Evolutionary conservation across 2,329 filamentous ascomycete genomes (phyloP), one percentile per base, ranked within the genome.

Genomic region (Domatiomyces globalis): DNA sequence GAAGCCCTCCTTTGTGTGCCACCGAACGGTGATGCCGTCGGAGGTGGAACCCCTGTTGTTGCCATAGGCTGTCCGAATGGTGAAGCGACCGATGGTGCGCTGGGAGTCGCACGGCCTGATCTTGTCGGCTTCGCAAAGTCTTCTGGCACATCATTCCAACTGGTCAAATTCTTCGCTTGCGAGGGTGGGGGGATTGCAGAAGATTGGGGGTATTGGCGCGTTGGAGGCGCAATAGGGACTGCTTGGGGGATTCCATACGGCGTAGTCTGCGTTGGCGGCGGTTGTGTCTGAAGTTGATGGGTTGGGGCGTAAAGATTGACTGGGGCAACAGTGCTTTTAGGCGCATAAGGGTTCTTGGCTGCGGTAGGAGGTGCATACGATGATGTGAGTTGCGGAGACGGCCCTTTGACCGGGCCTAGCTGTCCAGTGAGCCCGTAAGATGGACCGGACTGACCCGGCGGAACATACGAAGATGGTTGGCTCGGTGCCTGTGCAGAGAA

Each of bases 91-190:
- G 45, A 53, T 64, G 64, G 63, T 18, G 80, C 72, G 51, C 75
- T 80, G 2, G 89, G 87, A 1, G 90, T 95, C 45, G 76, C 75
- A 63, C 83, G 80, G 58, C 89, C 81, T 19, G 83, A 77, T 12
- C 79, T 77, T n/a, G 84, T 76, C 50, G 77, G 72, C 71, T 90
- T 87, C 45, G 79, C 76, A 45, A 96, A 81, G 51, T 71, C 85
- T 62, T 95, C 78, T 1, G 92, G 92, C 49, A 94, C 84, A 67
- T 98, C 92, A 61, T 98, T 98, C 92, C 92, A 98, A 60, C 85
- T 84, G 25, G 83, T 79, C 56, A 83, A 82, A 57, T 84, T 83
- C 63, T 81, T 83, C 52, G 79, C 73, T 62, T 80, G 81, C 8
- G 85, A 79, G 17, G 86, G 80, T 19, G 87, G 82, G 43, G 80